Evolutionary conservation across 2,329 filamentous ascomycete species (phyloP), one percentile per base, ranked within the genome.

Genomic region (Aspergillus brasiliensis): DNA sequence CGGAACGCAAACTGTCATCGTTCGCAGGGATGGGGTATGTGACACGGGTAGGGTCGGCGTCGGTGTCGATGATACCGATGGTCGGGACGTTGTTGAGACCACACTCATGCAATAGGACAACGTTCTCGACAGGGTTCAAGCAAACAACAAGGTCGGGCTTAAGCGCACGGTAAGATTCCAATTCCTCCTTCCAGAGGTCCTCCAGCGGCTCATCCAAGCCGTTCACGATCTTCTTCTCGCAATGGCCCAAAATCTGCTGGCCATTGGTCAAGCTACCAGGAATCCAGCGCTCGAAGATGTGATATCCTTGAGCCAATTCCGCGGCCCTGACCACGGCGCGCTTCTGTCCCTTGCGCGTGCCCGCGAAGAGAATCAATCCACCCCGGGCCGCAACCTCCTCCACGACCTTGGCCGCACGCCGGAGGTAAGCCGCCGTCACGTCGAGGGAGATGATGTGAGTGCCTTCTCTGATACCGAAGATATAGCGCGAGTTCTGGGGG

Each of bases 21-120:
- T 99, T 99, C 53, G 92, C 92, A 2, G 95, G 95, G 67, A 99
- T 97, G 13, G 91, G 91, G 74, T 99, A 99, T 3, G 95, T 98
- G 53, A 98, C 92, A 86, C 91, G 94, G 0, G 91, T 91, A 0
- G 95, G 91, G 77, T 98, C 91, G 2, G 88, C 89, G 76, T 99
- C 91, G 1, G 95, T 98, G 77, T 99, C 95, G 67, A 98, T 90
- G 59, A 99, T 84, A 49, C 94, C 95, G 70, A 99, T 95, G 0
- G 95, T 98, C 1, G 95, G 95, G 59, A 99, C 91, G 71, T 89
- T 91, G 73, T 91, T 89, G 59, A 92, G 75, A 0, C 90, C 91
- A 75, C 95, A 98, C 81, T 99, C 95, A 77, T 95, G 92, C 71
- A 99, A 81, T 74, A 97, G 75, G 6, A 92, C 87, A 71, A 91